phyloP scores from a whole-genome alignment of 2,329 filamentous ascomycete species.

The Orbilia ellipsospora region DNA sequence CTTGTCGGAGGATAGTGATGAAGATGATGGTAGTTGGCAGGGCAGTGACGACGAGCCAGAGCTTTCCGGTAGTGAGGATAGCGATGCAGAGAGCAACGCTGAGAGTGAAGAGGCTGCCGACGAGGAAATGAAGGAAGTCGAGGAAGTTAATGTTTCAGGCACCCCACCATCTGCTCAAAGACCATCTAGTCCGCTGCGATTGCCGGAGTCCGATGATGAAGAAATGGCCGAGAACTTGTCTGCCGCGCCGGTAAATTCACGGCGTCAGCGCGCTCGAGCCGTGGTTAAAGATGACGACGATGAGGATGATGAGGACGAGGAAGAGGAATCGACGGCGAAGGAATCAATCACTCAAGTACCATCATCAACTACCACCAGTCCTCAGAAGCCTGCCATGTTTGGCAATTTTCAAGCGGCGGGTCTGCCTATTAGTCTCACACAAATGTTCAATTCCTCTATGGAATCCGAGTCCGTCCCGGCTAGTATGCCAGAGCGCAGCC shows the following conservation, averaged over 20 bases:
- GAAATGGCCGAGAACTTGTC: conserved; percentile 62
- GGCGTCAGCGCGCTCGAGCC: conserved; percentile 26
- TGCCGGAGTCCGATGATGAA: conserved; percentile 62
- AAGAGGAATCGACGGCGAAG: conserved; percentile 9
- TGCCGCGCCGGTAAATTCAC: conserved; percentile 2
- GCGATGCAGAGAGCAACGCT: conserved; percentile 24
- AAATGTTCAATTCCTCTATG: conserved; percentile 57
- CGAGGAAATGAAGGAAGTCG: conserved; percentile 62
- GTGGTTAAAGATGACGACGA: conserved; percentile 39
- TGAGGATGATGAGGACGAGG: conserved; percentile 40
- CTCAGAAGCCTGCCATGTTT: conserved; percentile 32
- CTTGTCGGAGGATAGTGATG: conserved; percentile 67
- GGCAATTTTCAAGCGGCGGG: conserved; percentile 10
- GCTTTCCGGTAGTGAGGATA: conserved; percentile 18
- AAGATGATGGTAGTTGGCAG: conserved; percentile 61
- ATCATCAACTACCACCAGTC: conserved; percentile 29
- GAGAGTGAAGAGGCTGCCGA: conserved; percentile 58
- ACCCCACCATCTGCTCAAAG: conserved; percentile 35
- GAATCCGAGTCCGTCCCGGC: conserved; percentile 57
- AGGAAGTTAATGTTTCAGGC: conserved; percentile 60
- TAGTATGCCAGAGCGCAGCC: conserved; percentile 9
- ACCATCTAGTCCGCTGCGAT: conserved; percentile 31
- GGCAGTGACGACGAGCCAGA: conserved; percentile 56
- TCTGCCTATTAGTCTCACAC: conserved; percentile 41
- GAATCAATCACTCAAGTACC: conserved; percentile 35